A percentile compares a stretch with the other conserved stretches of the same genome.
Evolutionary conservation across 73 alveolate genomes (phyloP).

Genomic region (Paramecium primaurelia): DNA sequence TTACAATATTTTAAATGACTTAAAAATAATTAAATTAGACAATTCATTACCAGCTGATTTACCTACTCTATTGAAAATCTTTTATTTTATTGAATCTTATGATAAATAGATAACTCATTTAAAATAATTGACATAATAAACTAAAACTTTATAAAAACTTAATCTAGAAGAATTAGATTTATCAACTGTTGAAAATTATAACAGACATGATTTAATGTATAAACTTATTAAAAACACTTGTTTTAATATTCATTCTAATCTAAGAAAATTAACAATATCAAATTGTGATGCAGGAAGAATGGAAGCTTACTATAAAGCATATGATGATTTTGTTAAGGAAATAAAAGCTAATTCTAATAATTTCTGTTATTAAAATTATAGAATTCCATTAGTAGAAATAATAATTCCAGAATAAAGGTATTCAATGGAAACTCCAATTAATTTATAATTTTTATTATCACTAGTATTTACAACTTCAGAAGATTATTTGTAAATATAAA

Average conservation of each 20-base stretch:
- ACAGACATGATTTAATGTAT: constrained; percentile 16
- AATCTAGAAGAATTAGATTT: not conserved
- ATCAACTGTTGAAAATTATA: constrained; percentile 19
- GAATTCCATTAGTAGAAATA: not conserved
- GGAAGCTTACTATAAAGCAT: constrained; percentile 2
- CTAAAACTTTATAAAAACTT: not conserved
- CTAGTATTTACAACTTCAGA: not conserved
- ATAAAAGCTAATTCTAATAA: not conserved
- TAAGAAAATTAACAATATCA: not conserved
- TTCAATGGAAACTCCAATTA: not conserved
- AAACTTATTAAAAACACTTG: not conserved
- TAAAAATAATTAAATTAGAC: not conserved
- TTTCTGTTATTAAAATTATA: not conserved
- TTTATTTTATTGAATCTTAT: not conserved
- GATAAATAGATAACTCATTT: not conserved
- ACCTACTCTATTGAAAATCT: not conserved
- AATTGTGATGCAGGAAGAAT: constrained; percentile 42
- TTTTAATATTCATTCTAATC: not conserved
- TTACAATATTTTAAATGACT: not conserved
- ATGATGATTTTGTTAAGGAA: not conserved
- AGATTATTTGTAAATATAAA: not conserved
- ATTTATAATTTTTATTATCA: not conserved
- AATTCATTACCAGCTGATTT: not conserved
- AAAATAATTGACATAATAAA: not conserved
- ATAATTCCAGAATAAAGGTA: not conserved